These are phyloP conservation scores for Saccharum officinarum DNA, from an alignment of 176 grass and related monocot genomes.

Conservation along the genomic window DNA sequence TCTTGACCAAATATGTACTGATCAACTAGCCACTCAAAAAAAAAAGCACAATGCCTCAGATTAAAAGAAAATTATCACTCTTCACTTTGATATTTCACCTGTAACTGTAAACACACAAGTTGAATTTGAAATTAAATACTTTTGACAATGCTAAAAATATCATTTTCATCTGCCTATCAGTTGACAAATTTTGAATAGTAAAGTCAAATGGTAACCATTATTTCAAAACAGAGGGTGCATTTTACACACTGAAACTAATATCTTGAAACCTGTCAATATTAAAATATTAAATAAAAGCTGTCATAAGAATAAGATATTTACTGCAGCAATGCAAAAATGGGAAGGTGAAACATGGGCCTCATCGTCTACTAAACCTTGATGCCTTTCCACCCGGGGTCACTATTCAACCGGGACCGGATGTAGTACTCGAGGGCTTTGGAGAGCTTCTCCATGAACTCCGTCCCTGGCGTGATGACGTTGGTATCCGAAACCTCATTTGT, in stretches of 20 bases:
- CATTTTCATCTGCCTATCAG: too few relatives aligned
- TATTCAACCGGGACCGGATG: slow-evolving; percentile 42
- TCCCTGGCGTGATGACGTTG: slow-evolving; percentile 71
- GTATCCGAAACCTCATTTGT: slow-evolving; percentile 24
- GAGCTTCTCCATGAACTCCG: slow-evolving; percentile 72
- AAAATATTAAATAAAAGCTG: not conserved
- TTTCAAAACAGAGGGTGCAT: not conserved
- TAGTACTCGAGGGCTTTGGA: slow-evolving; percentile 53
- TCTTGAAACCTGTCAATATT: too few relatives aligned
- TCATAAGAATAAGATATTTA: not conserved
- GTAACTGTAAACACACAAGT: not conserved
- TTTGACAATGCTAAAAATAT: too few relatives aligned
- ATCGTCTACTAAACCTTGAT: slow-evolving; percentile 48
- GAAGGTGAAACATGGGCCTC: too few relatives aligned
- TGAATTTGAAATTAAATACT: not conserved
- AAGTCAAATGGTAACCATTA: not conserved
- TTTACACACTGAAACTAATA: not conserved
- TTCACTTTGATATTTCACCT: not conserved
- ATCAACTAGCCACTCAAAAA: not conserved
- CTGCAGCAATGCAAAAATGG: not conserved
- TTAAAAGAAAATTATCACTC: not conserved
- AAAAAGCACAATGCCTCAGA: not conserved
- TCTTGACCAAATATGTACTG: not conserved
- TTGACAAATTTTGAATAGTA: too few relatives aligned
- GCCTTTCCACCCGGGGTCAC: slow-evolving; percentile 48